Evolutionary conservation across 73 alveolate species (phyloP), one percentile per base, ranked within the genome.

Genomic region (Blepharisma stoltei): DNA sequence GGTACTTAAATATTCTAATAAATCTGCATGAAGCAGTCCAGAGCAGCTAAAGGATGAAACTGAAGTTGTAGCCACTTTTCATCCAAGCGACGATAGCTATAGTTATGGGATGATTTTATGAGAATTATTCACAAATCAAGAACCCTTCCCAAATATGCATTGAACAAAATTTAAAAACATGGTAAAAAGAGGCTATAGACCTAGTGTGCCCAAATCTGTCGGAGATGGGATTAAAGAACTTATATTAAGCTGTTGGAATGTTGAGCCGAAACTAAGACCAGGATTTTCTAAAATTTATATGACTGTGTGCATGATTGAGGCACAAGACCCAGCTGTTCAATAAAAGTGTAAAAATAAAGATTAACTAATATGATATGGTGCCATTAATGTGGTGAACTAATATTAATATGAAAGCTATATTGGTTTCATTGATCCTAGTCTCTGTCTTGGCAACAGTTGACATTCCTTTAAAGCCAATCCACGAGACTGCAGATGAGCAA

Each of bases 41-140:
- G 55, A 76, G 54, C 7, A 54, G 11, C 41, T 76, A n/a, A 55
- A 32, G 1, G 60, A 65, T 6, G 6, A 50, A 21, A 11, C 23
- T 11, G 49, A 53, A 54, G 27, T 38, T 69, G 79, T 11, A 37
- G 46, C 3, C 0, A 2, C 8, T 14, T 6, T 6, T 54, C 11
- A 3, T 2, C 14, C 44, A 21, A 27, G 43, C 6, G 83, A 21
- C 3, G 83, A 76, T 54, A 55, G 55, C 41, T 76, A 76, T 54
- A 54, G 78, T 54, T 76, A 54, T 54, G 83, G 83, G 38, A 9
- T 76, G 66, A 54, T 76, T 54, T 66, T 76, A 53, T 76, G 83
- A 81, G 83, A 76, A 76, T 54, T 76, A 6, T 21, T 76, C 55
- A 54, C 78, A 54, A 81, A 55, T 7, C 21, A 54, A 9, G 48